These are phyloP conservation scores for Chamaecyparis obtusa DNA, from an alignment of 75 land plant species.

Conservation along the genomic window DNA sequence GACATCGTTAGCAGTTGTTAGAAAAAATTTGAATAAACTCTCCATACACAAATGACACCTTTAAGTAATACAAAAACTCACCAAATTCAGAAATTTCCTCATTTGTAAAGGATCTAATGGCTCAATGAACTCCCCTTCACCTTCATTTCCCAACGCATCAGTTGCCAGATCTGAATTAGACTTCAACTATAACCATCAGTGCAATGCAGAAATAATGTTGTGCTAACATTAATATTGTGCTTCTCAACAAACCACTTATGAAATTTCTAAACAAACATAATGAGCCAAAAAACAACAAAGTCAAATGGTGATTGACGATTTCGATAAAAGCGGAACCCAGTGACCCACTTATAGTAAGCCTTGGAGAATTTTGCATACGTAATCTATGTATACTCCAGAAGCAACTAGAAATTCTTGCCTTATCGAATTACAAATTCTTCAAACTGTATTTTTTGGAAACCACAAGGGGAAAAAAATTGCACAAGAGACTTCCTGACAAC, in stretches of 20 bases:
- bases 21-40: background rate
- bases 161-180: constrained; percentile 1
- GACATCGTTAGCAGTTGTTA: background rate
- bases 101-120: constrained; percentile 35
- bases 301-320: background rate
- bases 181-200: background rate
- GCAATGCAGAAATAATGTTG: background rate
- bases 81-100: constrained; percentile 50
- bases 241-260: background rate
- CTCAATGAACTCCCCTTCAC: constrained; percentile 33
- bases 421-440: background rate
- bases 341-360: background rate
- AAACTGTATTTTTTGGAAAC: background rate
- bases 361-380: background rate
- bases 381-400: background rate
- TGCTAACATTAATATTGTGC: background rate
- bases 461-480: background rate
- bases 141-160: constrained; percentile 18
- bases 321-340: background rate
- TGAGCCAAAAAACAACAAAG: background rate
- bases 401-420: background rate
- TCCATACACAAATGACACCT: background rate
- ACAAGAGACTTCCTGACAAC: background rate
- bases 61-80: constrained; percentile 14
- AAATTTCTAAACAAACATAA: background rate